Evolutionary conservation across 495 filamentous ascomycete species (phyloP).

Genomic region (Pyrenula aspistea): DNA sequence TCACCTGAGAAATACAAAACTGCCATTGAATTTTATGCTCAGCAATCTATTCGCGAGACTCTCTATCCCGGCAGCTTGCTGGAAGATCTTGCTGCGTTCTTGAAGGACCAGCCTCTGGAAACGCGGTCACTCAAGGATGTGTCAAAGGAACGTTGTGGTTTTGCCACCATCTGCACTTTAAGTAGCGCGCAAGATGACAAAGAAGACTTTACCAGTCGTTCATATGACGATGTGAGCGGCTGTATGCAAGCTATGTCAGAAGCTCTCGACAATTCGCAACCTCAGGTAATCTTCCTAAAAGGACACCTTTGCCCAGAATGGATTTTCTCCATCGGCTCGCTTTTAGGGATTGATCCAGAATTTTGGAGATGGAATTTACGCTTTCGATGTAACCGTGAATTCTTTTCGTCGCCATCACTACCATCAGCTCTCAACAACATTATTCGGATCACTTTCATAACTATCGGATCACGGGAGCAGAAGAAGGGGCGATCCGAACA

Average conservation of each 20-base stretch:
- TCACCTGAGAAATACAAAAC: neutral
- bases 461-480: slow-evolving; percentile 6
- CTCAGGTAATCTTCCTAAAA: slow-evolving; percentile 10
- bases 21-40: neutral
- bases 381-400: slow-evolving; percentile 3
- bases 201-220: no score
- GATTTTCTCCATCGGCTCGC: slow-evolving; percentile 10
- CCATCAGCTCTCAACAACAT: slow-evolving; percentile 10
- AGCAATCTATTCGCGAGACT: neutral
- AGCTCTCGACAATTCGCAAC: no score
- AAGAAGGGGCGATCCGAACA: neutral
- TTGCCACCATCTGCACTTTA: no score
- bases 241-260: no score
- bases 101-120: no score
- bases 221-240: no score
- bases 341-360: slow-evolving; percentile 13
- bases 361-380: slow-evolving; percentile 13
- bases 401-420: slow-evolving; percentile 10
- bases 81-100: neutral
- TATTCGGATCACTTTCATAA: slow-evolving; percentile 6
- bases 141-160: no score
- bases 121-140: no score
- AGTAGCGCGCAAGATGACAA: no score
- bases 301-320: slow-evolving; percentile 15
- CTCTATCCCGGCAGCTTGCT: neutral